Conservation (phyloP, 2,329 filamentous ascomycete genomes). For the Truncatella angustata region DNA sequence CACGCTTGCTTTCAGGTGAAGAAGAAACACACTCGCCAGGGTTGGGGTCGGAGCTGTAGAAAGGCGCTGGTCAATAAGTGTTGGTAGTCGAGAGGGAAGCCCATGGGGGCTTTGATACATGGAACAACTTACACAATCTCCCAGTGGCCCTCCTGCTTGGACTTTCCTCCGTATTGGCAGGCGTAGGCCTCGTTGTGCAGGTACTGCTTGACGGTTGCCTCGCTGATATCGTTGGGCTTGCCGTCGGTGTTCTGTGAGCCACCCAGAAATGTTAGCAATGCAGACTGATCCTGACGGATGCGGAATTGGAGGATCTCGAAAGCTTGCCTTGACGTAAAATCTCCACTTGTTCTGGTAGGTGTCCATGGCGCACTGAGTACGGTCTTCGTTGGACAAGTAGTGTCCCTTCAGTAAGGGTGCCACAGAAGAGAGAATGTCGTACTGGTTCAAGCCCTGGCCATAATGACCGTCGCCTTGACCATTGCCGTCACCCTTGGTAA, state of each 20-base stretch:
- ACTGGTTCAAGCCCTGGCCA: background rate
- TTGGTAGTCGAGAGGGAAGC: background rate
- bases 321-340: conserved; percentile 22
- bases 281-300: background rate
- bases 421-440: background rate
- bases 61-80: conserved; percentile 6
- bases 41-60: conserved; percentile 8
- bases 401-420: background rate
- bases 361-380: background rate
- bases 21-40: background rate
- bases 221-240: background rate
- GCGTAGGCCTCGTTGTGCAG: background rate
- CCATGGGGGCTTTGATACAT: background rate
- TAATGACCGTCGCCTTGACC: background rate
- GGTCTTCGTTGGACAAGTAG: background rate
- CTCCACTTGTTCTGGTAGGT: background rate
- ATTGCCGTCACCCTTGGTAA: background rate
- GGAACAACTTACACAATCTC: background rate
- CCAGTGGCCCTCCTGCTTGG: background rate
- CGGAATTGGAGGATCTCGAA: background rate
- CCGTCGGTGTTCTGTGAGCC: background rate
- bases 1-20: too few relatives aligned
- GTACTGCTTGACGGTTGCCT: background rate
- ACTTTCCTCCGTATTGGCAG: background rate
- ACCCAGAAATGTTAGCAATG: background rate